Evolutionary conservation across 768 basidiomycete species (phyloP).

Genomic region (Amanita fuliginea): DNA sequence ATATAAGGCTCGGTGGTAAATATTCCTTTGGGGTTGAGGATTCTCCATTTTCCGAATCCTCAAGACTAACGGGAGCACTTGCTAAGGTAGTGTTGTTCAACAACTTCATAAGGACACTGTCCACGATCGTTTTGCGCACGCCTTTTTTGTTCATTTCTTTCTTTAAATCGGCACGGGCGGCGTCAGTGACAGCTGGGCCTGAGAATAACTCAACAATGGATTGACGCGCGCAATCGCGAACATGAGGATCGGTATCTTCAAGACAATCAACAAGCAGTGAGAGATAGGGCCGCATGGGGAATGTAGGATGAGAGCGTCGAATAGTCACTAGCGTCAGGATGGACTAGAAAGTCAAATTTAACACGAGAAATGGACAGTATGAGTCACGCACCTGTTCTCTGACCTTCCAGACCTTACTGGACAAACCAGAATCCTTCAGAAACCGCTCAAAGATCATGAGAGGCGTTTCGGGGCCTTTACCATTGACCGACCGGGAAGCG

Average conservation of each 20-base stretch:
- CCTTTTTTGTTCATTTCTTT: constrained; percentile 80
- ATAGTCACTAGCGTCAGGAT: constrained; percentile 64
- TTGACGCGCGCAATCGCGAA: constrained; percentile 76
- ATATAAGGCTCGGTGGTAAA: constrained; percentile 62
- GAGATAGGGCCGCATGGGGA: constrained; percentile 77
- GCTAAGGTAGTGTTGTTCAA: constrained; percentile 33
- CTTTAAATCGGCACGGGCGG: constrained; percentile 88
- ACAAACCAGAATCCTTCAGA: constrained; percentile 60
- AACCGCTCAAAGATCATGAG: constrained; percentile 59
- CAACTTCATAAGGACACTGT: constrained; percentile 63
- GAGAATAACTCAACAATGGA: constrained; percentile 82
- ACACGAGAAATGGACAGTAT: background rate
- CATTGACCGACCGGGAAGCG: constrained; percentile 34
- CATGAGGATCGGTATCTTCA: constrained; percentile 85
- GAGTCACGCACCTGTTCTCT: constrained; percentile 63
- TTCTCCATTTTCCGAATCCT: constrained; percentile 54
- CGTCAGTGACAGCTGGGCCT: constrained; percentile 70
- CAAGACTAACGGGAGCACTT: constrained; percentile 36
- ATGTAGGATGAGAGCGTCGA: constrained; percentile 57
- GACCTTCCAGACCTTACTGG: constrained; percentile 78
- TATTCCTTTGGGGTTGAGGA: constrained; percentile 37
- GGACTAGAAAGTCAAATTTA: constrained; percentile 23
- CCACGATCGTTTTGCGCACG: constrained; percentile 81
- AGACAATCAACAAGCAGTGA: constrained; percentile 71
- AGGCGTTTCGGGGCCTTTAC: constrained; percentile 62